Evolutionary conservation across 352 stramenopile species (phyloP).

Genomic region (Phytopythium ostracodes): DNA sequence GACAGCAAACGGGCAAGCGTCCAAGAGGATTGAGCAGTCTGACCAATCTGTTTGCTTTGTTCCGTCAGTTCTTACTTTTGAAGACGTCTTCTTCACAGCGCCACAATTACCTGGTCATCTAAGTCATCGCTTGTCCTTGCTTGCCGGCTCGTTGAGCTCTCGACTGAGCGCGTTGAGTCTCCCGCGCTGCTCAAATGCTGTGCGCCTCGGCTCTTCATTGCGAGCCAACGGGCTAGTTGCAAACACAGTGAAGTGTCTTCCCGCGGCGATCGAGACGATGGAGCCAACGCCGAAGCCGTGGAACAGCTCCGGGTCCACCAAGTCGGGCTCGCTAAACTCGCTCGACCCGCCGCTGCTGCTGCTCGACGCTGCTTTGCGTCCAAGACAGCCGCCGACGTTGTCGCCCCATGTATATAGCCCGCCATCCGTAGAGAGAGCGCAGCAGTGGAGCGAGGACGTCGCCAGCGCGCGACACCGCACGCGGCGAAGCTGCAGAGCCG

Average conservation of each 20-base stretch:
- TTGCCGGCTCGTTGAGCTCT: not conserved
- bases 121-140: not conserved
- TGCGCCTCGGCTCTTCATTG: conserved; percentile 25
- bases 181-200: conserved; percentile 36
- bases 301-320: conserved; percentile 31
- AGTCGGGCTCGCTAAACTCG: conserved; percentile 43
- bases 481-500: conserved; percentile 43
- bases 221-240: conserved; percentile 42
- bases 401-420: conserved; percentile 73
- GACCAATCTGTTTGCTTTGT: too few relatives aligned
- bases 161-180: conserved; percentile 33
- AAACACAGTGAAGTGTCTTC: conserved; percentile 58
- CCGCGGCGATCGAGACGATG: conserved; percentile 48
- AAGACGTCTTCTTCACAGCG: not conserved
- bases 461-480: conserved; percentile 44
- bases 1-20: too few relatives aligned
- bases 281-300: conserved; percentile 36
- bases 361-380: conserved; percentile 14
- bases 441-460: conserved; percentile 54
- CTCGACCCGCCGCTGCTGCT: conserved; percentile 13
- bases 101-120: not conserved
- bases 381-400: conserved; percentile 53
- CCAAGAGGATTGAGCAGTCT: too few relatives aligned
- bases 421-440: conserved; percentile 46
- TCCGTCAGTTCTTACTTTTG: not conserved